phyloP scores from a whole-genome alignment of 306 rosid genomes.

The Inga leiocalycina region DNA sequence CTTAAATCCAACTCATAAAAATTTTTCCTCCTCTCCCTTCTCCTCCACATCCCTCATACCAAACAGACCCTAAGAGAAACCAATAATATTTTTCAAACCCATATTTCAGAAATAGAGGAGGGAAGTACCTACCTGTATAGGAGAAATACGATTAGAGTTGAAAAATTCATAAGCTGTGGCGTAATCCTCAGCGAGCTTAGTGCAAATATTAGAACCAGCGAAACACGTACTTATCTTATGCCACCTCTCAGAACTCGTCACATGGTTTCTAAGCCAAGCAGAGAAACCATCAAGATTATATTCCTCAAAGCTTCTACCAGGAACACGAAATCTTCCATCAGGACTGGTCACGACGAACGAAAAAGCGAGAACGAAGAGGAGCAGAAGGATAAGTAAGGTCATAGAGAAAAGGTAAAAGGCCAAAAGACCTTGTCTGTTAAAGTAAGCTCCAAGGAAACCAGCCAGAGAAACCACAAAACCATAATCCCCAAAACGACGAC shows the following conservation, averaged over 20 bases:
- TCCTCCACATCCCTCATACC: no score
- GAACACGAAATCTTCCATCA: constrained; percentile 60
- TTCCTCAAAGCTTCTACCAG: constrained; percentile 59
- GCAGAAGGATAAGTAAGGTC: constrained; percentile 70
- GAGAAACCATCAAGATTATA: constrained; percentile 65
- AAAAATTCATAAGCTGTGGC: constrained; percentile 66
- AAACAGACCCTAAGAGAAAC: neutral
- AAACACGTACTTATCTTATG: constrained; percentile 66
- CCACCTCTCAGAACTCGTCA: constrained; percentile 62
- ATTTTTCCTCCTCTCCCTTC: no score
- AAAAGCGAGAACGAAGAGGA: constrained; percentile 68
- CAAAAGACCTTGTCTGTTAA: constrained; percentile 71
- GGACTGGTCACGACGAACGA: constrained; percentile 74
- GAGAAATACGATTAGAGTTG: constrained; percentile 60
- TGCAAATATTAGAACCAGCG: constrained; percentile 71
- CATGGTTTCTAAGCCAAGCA: constrained; percentile 63
- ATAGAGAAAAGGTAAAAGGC: constrained; percentile 82
- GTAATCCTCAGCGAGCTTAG: constrained; percentile 50
- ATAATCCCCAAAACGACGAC: constrained; percentile 69
- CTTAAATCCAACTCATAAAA: no score
- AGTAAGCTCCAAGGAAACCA: constrained; percentile 87
- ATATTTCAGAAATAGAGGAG: neutral
- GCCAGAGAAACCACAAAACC: constrained; percentile 65
- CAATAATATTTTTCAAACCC: neutral
- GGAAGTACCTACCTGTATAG: constrained; percentile 62